Percentiles rank a stretch among this genome's conserved stretches.
Evolutionary conservation across 202 grass and related monocot genomes (phyloP).

Genomic region (Bolboschoenoplectus hybrid): DNA sequence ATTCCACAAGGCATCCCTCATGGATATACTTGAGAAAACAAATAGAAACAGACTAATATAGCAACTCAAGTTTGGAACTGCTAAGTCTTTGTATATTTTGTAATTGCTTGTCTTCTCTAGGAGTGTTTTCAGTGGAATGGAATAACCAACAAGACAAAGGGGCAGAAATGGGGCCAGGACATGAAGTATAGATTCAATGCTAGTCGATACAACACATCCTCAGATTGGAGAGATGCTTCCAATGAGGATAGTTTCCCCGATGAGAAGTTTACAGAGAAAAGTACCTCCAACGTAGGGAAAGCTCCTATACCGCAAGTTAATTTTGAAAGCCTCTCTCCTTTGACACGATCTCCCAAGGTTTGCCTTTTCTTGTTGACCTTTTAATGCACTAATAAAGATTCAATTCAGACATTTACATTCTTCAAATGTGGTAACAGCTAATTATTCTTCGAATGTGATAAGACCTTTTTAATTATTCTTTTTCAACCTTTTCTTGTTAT

Average conservation of each 20-base stretch:
- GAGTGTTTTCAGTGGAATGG: slow-evolving; percentile 71
- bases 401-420: background rate
- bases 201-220: slow-evolving; percentile 33
- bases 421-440: background rate
- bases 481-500: slow-evolving; percentile 18
- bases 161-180: slow-evolving; percentile 85
- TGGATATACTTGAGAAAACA: background rate
- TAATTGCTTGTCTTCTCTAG: slow-evolving; percentile 44
- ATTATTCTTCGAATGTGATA: background rate
- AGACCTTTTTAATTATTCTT: background rate
- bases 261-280: slow-evolving; percentile 41
- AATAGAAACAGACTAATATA: background rate
- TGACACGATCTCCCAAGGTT: slow-evolving; percentile 82
- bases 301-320: slow-evolving; percentile 47
- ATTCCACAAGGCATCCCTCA: slow-evolving; percentile 28
- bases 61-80: background rate
- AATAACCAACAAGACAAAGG: slow-evolving; percentile 86
- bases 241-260: slow-evolving; percentile 41
- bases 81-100: slow-evolving; percentile 19
- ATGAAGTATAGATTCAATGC: slow-evolving; percentile 41
- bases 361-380: slow-evolving; percentile 2
- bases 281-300: slow-evolving; percentile 49
- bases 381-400: slow-evolving; percentile 19
- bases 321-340: slow-evolving; percentile 69
- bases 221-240: slow-evolving; percentile 39